Percentiles rank a stretch among this genome's conserved stretches.
Conservation (phyloP, 75 land plant genomes). For the Picea glauca region DNA sequence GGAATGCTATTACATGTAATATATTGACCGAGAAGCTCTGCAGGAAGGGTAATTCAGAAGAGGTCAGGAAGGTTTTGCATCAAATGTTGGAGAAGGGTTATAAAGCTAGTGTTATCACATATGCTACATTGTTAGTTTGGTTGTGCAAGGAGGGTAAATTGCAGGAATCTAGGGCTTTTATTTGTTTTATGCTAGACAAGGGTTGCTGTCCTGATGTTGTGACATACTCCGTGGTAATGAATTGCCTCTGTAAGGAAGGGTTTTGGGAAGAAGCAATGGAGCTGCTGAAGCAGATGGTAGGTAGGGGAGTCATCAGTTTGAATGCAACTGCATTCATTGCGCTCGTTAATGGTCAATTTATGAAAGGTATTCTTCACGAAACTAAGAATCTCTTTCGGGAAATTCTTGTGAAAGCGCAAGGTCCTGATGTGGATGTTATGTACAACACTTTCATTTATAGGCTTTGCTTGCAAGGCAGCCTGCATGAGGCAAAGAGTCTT, state of each 20-base stretch:
- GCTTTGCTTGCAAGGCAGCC: slow-evolving; percentile 1
- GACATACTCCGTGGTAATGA: slow-evolving; percentile 12
- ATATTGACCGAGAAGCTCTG: slow-evolving; percentile 13
- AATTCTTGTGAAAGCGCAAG: neutral
- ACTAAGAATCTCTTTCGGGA: neutral
- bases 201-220: slow-evolving; percentile 10
- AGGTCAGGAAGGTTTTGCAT: slow-evolving; percentile 12
- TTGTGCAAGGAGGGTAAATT: slow-evolving; percentile 14
- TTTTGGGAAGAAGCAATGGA: slow-evolving; percentile 9
- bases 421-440: slow-evolving; percentile 1
- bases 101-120: slow-evolving; percentile 5
- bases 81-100: slow-evolving; percentile 8
- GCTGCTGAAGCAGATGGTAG: slow-evolving; percentile 11
- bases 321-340: slow-evolving; percentile 14
- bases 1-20: slow-evolving; percentile 29
- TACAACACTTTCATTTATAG: neutral
- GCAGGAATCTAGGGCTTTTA: slow-evolving; percentile 6
- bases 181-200: slow-evolving; percentile 1
- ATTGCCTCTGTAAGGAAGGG: slow-evolving; percentile 12
- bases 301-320: slow-evolving; percentile 10
- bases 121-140: slow-evolving; percentile 10
- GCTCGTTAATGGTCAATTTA: slow-evolving; percentile 20
- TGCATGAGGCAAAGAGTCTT: slow-evolving; percentile 12
- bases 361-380: neutral
- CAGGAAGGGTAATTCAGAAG: slow-evolving; percentile 10